Conservation (phyloP, 2,329 filamentous ascomycete species). For the Didymella sp. region DNA sequence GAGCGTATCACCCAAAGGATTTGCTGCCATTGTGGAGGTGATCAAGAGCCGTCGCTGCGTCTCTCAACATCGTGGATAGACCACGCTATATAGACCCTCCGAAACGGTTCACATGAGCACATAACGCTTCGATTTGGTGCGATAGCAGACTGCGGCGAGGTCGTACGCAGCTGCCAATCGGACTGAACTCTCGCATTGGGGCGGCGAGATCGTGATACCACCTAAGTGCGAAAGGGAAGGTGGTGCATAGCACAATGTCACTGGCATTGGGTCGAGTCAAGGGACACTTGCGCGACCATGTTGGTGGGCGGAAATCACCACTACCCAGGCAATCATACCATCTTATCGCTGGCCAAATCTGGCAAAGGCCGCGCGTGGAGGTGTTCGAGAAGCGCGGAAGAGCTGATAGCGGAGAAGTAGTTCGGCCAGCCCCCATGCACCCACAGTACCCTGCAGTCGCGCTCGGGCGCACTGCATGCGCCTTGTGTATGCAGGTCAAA, state of each 20-base stretch:
- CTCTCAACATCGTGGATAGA: neutral
- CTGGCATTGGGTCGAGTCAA: neutral
- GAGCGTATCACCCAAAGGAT: conserved; percentile 21
- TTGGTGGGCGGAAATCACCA: neutral
- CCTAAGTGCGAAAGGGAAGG: conserved; percentile 22
- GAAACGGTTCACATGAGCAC: conserved; percentile 1
- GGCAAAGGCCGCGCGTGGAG: neutral
- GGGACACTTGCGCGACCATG: neutral
- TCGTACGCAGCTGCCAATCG: conserved; percentile 6
- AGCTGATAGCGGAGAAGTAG: conserved; percentile 1
- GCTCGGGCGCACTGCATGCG: neutral
- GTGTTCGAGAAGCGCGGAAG: conserved; percentile 6
- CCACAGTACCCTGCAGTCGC: neutral
- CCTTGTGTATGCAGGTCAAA: neutral
- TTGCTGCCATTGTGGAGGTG: conserved; percentile 19
- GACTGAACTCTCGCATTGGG: conserved; percentile 1
- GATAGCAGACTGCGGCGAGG: conserved; percentile 12
- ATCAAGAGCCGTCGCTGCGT: neutral
- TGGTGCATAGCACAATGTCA: neutral
- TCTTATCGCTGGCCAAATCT: neutral
- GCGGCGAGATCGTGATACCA: conserved; percentile 1
- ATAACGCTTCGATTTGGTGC: conserved; percentile 1
- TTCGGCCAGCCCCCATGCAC: neutral
- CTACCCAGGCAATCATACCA: neutral
- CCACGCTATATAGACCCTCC: neutral